Conservation (phyloP, 139 green algal genomes). For the Chlamydomonas incerta region DNA sequence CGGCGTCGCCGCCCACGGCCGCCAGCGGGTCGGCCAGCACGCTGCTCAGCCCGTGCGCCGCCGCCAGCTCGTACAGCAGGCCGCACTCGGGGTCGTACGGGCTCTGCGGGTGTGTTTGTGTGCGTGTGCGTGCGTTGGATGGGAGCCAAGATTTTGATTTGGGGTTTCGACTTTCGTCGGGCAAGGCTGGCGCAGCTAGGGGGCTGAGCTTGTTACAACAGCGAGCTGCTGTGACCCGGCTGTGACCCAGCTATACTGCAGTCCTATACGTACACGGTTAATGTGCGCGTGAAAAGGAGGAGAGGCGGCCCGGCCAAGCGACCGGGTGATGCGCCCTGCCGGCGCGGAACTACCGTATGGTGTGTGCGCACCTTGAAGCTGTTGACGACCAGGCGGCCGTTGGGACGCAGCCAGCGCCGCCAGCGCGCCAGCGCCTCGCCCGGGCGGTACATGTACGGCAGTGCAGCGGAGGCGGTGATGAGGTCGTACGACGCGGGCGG, state of each 20-base stretch:
- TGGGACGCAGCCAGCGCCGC: slow-evolving; percentile 8
- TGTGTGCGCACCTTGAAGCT: slow-evolving; percentile 13
- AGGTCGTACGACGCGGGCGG: background rate
- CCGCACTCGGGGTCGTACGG: slow-evolving; percentile 13
- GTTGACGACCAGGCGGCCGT: background rate
- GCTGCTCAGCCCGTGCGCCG: background rate
- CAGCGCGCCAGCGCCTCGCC: background rate
- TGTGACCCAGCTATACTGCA: no score
- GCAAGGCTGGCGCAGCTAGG: no score
- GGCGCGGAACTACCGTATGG: no score
- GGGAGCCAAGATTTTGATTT: no score
- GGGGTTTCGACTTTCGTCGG: no score
- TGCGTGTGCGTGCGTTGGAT: no score
- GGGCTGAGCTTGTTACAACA: no score
- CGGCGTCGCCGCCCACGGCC: background rate
- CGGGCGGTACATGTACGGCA: slow-evolving; percentile 17
- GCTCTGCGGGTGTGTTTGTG: background rate
- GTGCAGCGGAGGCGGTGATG: background rate
- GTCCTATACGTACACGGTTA: no score
- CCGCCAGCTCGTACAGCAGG: slow-evolving; percentile 12
- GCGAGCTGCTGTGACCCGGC: no score
- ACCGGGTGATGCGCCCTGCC: no score
- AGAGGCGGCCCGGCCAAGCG: no score
- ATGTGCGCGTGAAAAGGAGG: no score
- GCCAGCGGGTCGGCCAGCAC: background rate